These are phyloP conservation scores for Apiospora arundinis DNA, from an alignment of 2,329 filamentous ascomycete species.

Conservation along the genomic window DNA sequence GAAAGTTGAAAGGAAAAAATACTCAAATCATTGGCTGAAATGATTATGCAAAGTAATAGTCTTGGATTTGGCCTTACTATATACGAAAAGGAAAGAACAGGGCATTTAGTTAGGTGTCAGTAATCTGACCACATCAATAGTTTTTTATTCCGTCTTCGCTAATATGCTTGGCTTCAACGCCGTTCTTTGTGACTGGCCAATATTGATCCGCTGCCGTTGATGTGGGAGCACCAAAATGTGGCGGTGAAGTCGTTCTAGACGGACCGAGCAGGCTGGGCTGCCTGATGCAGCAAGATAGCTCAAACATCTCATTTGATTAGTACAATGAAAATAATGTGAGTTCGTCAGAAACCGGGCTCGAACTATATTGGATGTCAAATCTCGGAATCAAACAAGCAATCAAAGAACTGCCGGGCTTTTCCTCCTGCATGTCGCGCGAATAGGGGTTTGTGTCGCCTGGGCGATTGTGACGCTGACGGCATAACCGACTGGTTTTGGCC, in stretches of 20 bases:
- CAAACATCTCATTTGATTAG: neutral
- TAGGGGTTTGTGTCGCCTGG: neutral
- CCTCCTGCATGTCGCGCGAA: neutral
- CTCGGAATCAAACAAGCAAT: neutral
- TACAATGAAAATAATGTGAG: neutral
- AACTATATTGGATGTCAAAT: neutral
- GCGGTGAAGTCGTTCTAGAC: neutral
- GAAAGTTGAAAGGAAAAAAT: too few relatives aligned
- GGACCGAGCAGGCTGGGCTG: neutral
- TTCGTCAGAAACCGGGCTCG: neutral
- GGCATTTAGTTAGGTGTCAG: neutral
- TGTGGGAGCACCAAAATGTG: neutral
- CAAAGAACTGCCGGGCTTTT: neutral
- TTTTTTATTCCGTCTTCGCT: neutral
- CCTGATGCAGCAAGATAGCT: neutral
- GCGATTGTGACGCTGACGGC: neutral
- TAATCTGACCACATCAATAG: neutral
- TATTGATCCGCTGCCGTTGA: rapidly evolving
- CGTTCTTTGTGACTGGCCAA: neutral
- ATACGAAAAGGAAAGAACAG: neutral
- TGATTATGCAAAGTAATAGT: neutral
- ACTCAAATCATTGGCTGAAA: neutral
- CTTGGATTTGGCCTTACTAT: neutral
- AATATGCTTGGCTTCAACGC: neutral
- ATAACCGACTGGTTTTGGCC: neutral